Evolutionary conservation across 2,329 filamentous ascomycete genomes (phyloP).

Genomic region (Teratosphaeria pseudoeucalypti): DNA sequence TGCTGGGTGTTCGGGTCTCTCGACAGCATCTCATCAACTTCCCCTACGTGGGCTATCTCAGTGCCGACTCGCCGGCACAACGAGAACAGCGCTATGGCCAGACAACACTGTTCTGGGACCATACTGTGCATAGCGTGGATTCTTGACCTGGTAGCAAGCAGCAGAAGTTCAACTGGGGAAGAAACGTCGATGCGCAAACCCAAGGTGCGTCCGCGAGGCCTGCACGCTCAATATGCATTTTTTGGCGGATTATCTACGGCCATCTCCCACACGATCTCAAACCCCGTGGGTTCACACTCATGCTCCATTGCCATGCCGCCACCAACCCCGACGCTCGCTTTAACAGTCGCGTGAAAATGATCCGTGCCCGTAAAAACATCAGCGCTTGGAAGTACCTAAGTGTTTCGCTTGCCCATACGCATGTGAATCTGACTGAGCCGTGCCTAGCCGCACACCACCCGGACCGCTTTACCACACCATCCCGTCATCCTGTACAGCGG

Average conservation of each 20-base stretch:
- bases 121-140: too few relatives aligned
- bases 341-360: not conserved
- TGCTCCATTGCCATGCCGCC: not conserved
- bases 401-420: not conserved
- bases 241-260: not conserved
- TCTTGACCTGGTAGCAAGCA: too few relatives aligned
- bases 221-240: not conserved
- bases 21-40: too few relatives aligned
- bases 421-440: not conserved
- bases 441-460: not conserved
- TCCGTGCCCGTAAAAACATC: not conserved
- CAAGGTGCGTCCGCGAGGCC: too few relatives aligned
- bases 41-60: too few relatives aligned
- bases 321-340: not conserved
- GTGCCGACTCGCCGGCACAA: too few relatives aligned
- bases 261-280: not conserved
- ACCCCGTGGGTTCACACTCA: not conserved
- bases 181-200: too few relatives aligned
- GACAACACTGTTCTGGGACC: too few relatives aligned
- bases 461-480: not conserved
- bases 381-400: not conserved
- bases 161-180: too few relatives aligned
- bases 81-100: too few relatives aligned
- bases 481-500: not conserved
- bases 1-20: too few relatives aligned